Base-by-base conservation (phyloP, 495 filamentous ascomycete genomes). In the Penicillium diatomitis region DNA sequence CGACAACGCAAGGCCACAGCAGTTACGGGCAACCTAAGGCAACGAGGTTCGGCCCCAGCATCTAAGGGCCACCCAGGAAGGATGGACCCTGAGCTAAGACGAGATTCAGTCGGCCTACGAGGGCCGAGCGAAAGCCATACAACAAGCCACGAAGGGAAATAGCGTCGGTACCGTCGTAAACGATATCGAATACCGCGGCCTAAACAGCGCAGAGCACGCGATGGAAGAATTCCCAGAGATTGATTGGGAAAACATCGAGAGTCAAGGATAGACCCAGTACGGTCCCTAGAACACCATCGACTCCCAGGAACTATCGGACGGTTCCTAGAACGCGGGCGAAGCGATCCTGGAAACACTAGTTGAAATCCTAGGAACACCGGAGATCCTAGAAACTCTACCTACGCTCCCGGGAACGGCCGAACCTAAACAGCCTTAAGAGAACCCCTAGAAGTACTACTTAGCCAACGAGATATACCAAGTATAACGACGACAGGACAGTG, bases 351-450 rank as follows among this genome's bases (percentile, higher is more conserved):
- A n/a, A n/a, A n/a, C n/a, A n/a, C n/a, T n/a, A n/a, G n/a, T 30
- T 30, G 3, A 41, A 6, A 30, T 4, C 2, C 8, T 30, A 41
- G 39, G 7, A 30, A 41, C 39, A 3, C 27, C 6, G 11, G 27
- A 30, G 39, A 41, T 40, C 12, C 4, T 40, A 40, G 38, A 40
- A 27, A 40, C 38, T 40, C 38, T 28, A 40, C 12, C 38, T 10
- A 2, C 3, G 5, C 4, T 40, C 5, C 38, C 4, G 34, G 32
- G 4, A 11, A 20, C 4, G 9, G 2, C 5, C 27, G n/a, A n/a
- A n/a, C n/a, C n/a, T n/a, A n/a, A 44, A 55, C 46, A 64, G 62
- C 41, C 51, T 61, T 28, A 46, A 51, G 6, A 46, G 54, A 50
- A 54, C 32, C 32, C 46, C n/a, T n/a, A n/a, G n/a, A n/a, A n/a